Conservation (phyloP, 208 protist species). For the Crithidia acanthocephali region DNA sequence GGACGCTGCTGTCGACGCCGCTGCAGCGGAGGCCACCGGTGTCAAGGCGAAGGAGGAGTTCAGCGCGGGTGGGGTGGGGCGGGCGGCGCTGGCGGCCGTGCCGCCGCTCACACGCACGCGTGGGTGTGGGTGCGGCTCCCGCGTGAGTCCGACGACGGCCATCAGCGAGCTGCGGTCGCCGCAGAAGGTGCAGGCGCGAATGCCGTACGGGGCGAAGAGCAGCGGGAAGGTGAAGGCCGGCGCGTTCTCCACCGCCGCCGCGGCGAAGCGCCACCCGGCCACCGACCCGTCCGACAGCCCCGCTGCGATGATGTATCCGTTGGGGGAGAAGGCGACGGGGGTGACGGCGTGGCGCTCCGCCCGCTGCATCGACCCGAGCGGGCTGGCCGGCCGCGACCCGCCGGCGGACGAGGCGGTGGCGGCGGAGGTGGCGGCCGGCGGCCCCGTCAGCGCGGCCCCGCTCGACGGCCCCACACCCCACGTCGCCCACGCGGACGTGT, state of each 20-base stretch:
- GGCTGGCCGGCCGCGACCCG: background rate
- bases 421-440: background rate
- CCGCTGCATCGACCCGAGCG: constrained; percentile 1
- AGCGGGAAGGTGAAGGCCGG: constrained; percentile 47
- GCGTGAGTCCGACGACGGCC: constrained; percentile 56
- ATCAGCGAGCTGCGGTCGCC: constrained; percentile 67
- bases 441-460: background rate
- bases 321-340: constrained; percentile 57
- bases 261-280: constrained; percentile 65
- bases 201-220: constrained; percentile 52
- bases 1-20: background rate
- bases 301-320: constrained; percentile 70
- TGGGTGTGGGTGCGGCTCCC: constrained; percentile 39
- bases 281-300: constrained; percentile 82
- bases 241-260: constrained; percentile 28
- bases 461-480: background rate
- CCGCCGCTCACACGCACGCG: background rate
- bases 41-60: background rate
- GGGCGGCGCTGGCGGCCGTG: background rate
- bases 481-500: constrained; percentile 10
- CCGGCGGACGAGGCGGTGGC: background rate
- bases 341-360: constrained; percentile 43
- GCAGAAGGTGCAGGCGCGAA: constrained; percentile 67
- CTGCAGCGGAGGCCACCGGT: background rate
- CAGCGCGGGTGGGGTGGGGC: background rate